A percentile compares a stretch with the other conserved stretches of the same genome.
phyloP scores from a whole-genome alignment of 2,329 filamentous ascomycete genomes.

The Myotisia sp. region DNA sequence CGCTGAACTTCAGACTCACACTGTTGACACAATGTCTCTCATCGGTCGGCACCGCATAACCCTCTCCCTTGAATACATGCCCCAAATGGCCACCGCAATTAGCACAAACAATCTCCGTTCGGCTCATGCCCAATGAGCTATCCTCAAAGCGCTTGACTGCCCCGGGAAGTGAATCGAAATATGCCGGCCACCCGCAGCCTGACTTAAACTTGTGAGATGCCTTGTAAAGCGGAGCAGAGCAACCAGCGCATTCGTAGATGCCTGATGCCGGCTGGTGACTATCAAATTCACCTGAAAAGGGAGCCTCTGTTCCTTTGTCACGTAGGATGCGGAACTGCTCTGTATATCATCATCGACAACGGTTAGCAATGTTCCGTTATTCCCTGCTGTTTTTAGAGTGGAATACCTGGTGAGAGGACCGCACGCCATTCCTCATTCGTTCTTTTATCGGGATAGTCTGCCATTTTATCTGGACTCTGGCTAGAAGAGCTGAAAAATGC shows the following conservation, averaged over 20 bases:
- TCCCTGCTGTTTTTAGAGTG: too few species aligned
- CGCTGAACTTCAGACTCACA: conserved; percentile 68
- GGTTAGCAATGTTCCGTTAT: neutral
- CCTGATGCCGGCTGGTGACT: conserved; percentile 65
- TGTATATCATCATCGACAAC: conserved; percentile 28
- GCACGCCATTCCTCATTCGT: conserved; percentile 77
- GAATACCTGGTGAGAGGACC: conserved; percentile 58
- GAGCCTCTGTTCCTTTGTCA: conserved; percentile 76
- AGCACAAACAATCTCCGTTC: conserved; percentile 85
- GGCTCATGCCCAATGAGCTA: conserved; percentile 59
- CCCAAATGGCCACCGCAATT: conserved; percentile 89
- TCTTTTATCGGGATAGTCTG: conserved; percentile 51
- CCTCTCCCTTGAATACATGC: conserved; percentile 85
- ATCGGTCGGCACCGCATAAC: conserved; percentile 71
- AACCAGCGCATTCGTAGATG: conserved; percentile 77
- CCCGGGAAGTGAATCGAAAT: conserved; percentile 87
- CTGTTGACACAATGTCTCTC: conserved; percentile 97
- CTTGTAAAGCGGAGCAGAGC: conserved; percentile 77
- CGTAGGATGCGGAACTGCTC: conserved; percentile 93
- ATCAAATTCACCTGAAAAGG: conserved; percentile 70
- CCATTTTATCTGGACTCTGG: conserved; percentile 12
- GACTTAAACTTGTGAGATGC: conserved; percentile 91
- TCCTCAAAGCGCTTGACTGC: conserved; percentile 76
- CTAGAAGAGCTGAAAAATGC: conserved; percentile 55
- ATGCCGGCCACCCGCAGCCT: conserved; percentile 94